Conservation (phyloP, 2,329 filamentous ascomycete genomes). For the Arthrobotrys pseudoclavata region DNA sequence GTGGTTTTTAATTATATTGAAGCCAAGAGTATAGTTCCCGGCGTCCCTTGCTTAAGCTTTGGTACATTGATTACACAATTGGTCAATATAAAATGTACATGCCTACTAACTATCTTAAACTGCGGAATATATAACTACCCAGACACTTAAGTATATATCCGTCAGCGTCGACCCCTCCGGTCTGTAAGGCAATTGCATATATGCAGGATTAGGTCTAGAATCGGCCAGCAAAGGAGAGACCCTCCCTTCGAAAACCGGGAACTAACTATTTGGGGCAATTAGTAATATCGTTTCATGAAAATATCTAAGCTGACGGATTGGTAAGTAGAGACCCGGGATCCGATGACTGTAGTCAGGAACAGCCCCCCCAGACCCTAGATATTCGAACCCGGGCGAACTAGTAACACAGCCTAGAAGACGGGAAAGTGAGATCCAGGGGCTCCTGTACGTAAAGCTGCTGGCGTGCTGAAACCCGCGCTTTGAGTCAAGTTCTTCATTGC, state of each 20-base stretch:
- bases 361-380: background rate
- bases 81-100: too few relatives aligned
- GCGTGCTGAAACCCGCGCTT: background rate
- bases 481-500: background rate
- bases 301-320: background rate
- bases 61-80: background rate
- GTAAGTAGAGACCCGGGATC: background rate
- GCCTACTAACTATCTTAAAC: background rate
- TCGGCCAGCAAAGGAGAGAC: background rate
- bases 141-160: background rate
- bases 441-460: background rate
- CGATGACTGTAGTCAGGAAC: background rate
- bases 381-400: background rate
- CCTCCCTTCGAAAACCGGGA: background rate
- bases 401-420: constrained; percentile 10
- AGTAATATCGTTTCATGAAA: background rate
- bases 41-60: background rate
- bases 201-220: background rate
- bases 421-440: constrained; percentile 2
- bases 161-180: too few relatives aligned
- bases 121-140: too few relatives aligned
- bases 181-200: background rate
- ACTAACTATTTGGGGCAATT: background rate
- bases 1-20: background rate
- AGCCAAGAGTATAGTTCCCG: background rate